Base-by-base conservation (phyloP, 352 stramenopile species). In the Phytopythium ostracodes region DNA sequence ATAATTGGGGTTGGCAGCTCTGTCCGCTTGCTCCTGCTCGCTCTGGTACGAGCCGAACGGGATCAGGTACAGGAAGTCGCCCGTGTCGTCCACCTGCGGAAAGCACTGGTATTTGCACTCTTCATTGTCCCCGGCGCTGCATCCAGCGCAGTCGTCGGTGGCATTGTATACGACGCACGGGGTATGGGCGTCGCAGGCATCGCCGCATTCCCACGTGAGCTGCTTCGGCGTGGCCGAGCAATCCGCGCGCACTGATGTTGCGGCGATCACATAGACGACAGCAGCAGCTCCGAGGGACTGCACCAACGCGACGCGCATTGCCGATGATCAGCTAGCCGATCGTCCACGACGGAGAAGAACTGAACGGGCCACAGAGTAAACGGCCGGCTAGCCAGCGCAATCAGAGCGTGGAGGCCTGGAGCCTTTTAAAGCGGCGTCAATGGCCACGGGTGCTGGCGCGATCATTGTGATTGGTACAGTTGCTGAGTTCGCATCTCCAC, bases 171-270 rank as follows among this genome's bases (percentile, higher is more conserved):
- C 52, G 20, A 43, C 14, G 25, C 52, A 58, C 24, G 52, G 52
- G 11, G 33, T 31, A 10, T 58, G 42, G 20, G 44, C 35, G 24
- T 46, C 52, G n/a, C 52, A 58, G 8, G 24, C 8, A 18, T 44
- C 18, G 20, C n/a, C n/a, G 52, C 52, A 58, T 7, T 25, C 20
- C 52, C 52, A 58, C 52, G 52, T 58, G 33, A 58, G 52, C 52
- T 58, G 52, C 8, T 58, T 43, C 20, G n/a, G 33, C 18, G 33
- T 40, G 24, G 49, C 25, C 12, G 49, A 55, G 49, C 49, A 55
- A 1, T 29, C 44, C 10, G 44, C 44, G 43, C 12, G 43, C 43
- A 49, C 43, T 38, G 33, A 38, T 11, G 33, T 38, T 11, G 6
- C 33, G 14, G 33, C 33, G 33, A 38, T 5, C 33, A 10, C 33